These are phyloP conservation scores for Sphagnurus paluster DNA, from an alignment of 1,284 basidiomycete genomes.

Conservation along the genomic window DNA sequence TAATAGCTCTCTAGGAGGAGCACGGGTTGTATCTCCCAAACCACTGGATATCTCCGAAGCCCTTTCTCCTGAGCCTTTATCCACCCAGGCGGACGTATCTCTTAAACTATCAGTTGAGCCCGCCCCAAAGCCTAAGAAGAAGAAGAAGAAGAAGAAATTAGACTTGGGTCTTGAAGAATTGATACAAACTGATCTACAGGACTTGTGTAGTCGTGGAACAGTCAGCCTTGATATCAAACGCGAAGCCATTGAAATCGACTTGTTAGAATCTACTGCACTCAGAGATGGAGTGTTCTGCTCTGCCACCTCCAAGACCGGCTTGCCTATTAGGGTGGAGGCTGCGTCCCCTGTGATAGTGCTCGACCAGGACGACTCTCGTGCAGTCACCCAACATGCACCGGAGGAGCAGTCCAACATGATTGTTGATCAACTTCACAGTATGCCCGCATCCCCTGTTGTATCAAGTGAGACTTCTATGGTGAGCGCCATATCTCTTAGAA, in stretches of 20 bases:
- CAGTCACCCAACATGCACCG: background rate
- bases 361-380: slow-evolving; percentile 1
- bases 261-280: slow-evolving; percentile 2
- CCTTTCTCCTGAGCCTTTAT: too few species aligned
- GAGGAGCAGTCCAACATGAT: background rate
- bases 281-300: too few species aligned
- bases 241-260: too few species aligned
- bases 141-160: slow-evolving; percentile 31
- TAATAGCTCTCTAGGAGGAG: too few species aligned
- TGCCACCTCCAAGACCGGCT: too few species aligned
- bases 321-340: too few species aligned
- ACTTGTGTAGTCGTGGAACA: slow-evolving; percentile 26
- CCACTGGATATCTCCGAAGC: too few species aligned
- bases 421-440: background rate
- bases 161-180: slow-evolving; percentile 25
- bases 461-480: too few species aligned
- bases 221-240: slow-evolving; percentile 9
- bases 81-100: background rate
- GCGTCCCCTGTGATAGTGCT: slow-evolving; percentile 6
- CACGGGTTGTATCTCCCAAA: too few species aligned
- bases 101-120: slow-evolving; percentile 3
- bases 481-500: too few species aligned
- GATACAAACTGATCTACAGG: slow-evolving; percentile 31
- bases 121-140: slow-evolving; percentile 24
- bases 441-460: too few species aligned